Conservation (phyloP, 805 yeast species). For the Suhomyces sp. region DNA sequence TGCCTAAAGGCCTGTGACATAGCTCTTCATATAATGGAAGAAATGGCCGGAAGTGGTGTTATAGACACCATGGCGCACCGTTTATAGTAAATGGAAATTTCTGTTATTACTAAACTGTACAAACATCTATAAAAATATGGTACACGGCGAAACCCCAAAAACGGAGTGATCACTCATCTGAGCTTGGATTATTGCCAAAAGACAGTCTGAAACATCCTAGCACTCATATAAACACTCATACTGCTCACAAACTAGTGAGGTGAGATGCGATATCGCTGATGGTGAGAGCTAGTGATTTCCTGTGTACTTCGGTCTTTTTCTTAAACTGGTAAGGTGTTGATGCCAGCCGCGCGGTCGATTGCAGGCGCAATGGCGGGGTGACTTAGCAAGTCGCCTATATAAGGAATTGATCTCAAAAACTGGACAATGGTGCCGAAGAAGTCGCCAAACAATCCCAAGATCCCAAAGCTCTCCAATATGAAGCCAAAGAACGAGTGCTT, state of each 20-base stretch:
- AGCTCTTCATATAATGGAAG: neutral
- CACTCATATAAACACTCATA: neutral
- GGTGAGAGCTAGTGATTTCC: neutral
- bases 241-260: no score
- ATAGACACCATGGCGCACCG: neutral
- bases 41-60: neutral
- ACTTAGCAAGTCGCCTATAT: slow-evolving; percentile 80
- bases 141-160: neutral
- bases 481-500: slow-evolving; percentile 85
- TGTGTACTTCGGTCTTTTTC: neutral
- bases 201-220: neutral
- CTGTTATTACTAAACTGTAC: neutral
- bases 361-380: slow-evolving; percentile 81
- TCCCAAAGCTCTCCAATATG: slow-evolving; percentile 81
- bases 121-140: neutral
- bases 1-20: slow-evolving; percentile 13
- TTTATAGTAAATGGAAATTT: neutral
- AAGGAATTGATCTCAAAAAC: slow-evolving; percentile 82
- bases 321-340: slow-evolving; percentile 40
- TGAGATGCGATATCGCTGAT: no score
- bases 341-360: slow-evolving; percentile 42
- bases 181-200: neutral
- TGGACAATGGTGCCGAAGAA: slow-evolving; percentile 86
- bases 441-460: slow-evolving; percentile 86
- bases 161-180: neutral